Conservation (phyloP, 768 basidiomycete genomes). For the Lactarius psammicola region DNA sequence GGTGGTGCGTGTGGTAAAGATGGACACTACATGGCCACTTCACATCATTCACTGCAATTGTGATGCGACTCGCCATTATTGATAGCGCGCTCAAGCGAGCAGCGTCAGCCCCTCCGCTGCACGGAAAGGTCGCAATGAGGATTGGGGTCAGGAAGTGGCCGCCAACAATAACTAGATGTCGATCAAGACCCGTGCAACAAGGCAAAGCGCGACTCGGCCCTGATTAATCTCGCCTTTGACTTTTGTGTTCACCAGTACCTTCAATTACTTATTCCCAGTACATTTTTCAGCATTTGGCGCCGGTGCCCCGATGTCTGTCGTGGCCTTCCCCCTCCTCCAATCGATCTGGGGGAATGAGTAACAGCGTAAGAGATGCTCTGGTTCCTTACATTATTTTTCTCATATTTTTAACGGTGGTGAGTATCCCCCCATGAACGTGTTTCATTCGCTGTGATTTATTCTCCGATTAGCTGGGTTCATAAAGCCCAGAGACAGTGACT, state of each 20-base stretch:
- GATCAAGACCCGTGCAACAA: too few relatives aligned
- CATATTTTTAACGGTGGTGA: not conserved
- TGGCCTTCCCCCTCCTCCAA: not conserved
- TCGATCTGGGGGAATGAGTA: not conserved
- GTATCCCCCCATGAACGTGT: not conserved
- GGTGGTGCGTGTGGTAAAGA: not conserved
- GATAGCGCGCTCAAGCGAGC: not conserved
- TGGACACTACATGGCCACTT: not conserved
- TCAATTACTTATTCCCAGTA: conserved; percentile 17
- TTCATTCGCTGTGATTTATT: not conserved
- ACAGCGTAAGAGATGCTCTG: conserved; percentile 13
- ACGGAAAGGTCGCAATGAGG: too few relatives aligned
- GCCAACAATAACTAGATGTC: too few relatives aligned
- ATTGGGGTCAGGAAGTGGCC: too few relatives aligned
- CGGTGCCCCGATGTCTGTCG: conserved; percentile 11
- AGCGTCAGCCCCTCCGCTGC: not conserved
- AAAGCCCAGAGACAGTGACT: conserved; percentile 6
- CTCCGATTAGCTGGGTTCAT: conserved; percentile 9
- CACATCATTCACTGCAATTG: not conserved
- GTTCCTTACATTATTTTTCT: conserved; percentile 7
- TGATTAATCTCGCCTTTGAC: conserved; percentile 16
- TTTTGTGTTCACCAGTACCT: not conserved
- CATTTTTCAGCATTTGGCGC: conserved; percentile 19
- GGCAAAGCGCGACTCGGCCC: conserved; percentile 17
- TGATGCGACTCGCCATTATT: not conserved